Evolutionary conservation across 2,329 filamentous ascomycete genomes (phyloP).

Genomic region (Aphanoascus verrucosus): DNA sequence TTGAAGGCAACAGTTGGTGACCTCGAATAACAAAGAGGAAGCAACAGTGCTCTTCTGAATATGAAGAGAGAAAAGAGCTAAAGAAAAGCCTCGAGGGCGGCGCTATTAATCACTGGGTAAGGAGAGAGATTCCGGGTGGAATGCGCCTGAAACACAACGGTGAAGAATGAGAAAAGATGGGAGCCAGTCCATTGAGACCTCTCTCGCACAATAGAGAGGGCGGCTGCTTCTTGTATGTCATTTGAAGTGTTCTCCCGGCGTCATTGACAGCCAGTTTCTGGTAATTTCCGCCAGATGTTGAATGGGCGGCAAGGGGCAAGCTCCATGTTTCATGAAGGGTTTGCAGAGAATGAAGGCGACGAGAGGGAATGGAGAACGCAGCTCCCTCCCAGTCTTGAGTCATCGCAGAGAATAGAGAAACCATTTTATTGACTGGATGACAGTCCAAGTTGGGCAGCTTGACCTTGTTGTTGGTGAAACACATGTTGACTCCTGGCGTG

Average conservation of each 20-base stretch:
- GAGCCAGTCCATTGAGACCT: constrained; percentile 9
- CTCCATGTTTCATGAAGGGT: constrained; percentile 7
- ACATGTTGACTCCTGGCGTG: background rate
- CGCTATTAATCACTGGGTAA: constrained; percentile 1
- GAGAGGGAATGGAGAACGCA: constrained; percentile 2
- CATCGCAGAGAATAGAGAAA: background rate
- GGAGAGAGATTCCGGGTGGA: background rate
- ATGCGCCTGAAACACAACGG: constrained; percentile 9
- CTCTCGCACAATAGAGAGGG: constrained; percentile 2
- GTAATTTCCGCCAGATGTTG: constrained; percentile 4
- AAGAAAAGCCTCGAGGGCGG: background rate
- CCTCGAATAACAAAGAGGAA: constrained; percentile 1
- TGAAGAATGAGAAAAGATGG: constrained; percentile 3
- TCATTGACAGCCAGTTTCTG: constrained; percentile 1
- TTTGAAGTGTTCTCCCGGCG: constrained; percentile 1
- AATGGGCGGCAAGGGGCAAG: background rate
- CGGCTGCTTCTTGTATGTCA: constrained; percentile 7
- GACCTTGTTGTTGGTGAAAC: constrained; percentile 10
- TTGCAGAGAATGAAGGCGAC: background rate
- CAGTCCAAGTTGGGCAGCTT: constrained; percentile 8
- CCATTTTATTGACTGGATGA: constrained; percentile 8
- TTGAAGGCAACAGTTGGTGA: constrained; percentile 9
- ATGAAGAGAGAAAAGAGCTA: background rate
- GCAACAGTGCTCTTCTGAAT: background rate
- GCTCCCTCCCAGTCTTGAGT: background rate